phyloP scores from a whole-genome alignment of 2,329 filamentous ascomycete species.

The Bipolaris bicolor region DNA sequence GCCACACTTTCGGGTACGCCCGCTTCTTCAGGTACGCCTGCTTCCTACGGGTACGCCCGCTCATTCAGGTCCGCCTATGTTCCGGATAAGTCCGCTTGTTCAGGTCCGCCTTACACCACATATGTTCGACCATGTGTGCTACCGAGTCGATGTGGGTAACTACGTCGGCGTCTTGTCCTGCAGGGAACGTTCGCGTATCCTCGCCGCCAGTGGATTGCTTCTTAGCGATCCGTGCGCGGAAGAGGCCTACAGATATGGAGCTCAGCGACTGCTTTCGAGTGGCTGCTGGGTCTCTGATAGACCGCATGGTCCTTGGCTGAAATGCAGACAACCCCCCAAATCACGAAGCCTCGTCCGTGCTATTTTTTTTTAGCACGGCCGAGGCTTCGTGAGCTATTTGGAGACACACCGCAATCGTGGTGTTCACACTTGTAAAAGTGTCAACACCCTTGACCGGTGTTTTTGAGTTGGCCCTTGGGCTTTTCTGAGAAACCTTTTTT shows the following conservation, averaged over 20 bases:
- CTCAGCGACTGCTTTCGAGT: constrained; percentile 7
- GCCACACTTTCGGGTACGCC: constrained; percentile 14
- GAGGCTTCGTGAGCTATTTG: neutral
- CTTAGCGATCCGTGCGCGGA: constrained; percentile 30
- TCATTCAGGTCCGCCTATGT: constrained; percentile 10
- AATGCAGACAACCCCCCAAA: constrained; percentile 29
- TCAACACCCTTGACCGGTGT: neutral
- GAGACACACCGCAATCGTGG: neutral
- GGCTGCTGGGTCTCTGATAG: constrained; percentile 28
- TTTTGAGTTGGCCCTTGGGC: neutral
- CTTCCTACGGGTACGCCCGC: constrained; percentile 9
- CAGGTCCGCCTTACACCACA: constrained; percentile 5
- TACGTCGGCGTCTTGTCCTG: constrained; percentile 20
- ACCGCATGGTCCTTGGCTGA: constrained; percentile 37
- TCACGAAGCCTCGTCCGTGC: neutral
- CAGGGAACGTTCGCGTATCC: constrained; percentile 26
- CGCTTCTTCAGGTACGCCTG: constrained; percentile 19
- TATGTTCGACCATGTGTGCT: neutral
- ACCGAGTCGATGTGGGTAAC: neutral
- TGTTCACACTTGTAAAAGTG: neutral
- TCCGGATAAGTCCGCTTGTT: constrained; percentile 11
- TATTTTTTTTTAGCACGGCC: neutral
- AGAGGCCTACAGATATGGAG: constrained; percentile 40
- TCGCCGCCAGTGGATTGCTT: constrained; percentile 30
- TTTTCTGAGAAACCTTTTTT: neutral